Conservation (phyloP, 2,329 filamentous ascomycete species). For the Arthrobotrys sphaeroides region DNA sequence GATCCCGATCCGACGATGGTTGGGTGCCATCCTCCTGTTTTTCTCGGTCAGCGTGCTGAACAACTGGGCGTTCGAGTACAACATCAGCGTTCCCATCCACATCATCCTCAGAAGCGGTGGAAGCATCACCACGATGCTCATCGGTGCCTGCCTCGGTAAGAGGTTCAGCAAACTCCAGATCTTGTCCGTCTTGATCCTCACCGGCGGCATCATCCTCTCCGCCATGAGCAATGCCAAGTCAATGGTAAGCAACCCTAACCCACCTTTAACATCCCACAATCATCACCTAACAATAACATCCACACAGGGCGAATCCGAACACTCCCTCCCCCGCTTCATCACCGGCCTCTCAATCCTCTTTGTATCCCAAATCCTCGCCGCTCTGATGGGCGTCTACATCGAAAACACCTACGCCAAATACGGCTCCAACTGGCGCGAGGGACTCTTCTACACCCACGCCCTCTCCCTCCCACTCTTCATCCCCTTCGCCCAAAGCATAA, state of each 20-base stretch:
- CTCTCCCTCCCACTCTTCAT: constrained; percentile 80
- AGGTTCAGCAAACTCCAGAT: constrained; percentile 79
- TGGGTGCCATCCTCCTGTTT: constrained; percentile 88
- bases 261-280: constrained; percentile 3
- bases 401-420: constrained; percentile 87
- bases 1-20: constrained; percentile 85
- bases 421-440: constrained; percentile 92
- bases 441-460: constrained; percentile 89
- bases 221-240: constrained; percentile 88
- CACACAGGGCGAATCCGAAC: constrained; percentile 56
- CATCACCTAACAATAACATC: constrained; percentile 48
- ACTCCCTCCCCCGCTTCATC: constrained; percentile 66
- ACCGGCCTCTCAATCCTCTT: constrained; percentile 84
- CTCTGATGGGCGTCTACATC: constrained; percentile 93
- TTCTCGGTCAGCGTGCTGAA: constrained; percentile 95
- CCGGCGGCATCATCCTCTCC: constrained; percentile 83
- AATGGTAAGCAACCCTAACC: constrained; percentile 72
- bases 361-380: constrained; percentile 86
- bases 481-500: constrained; percentile 74
- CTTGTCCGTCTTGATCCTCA: constrained; percentile 81
- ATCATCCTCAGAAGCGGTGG: constrained; percentile 96
- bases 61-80: constrained; percentile 96
- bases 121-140: constrained; percentile 91
- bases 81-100: constrained; percentile 94
- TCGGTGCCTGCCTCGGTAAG: constrained; percentile 88